Base-by-base conservation (phyloP, 225 moss, liverwort and hornwort genomes). In the Pleurozium schreberi region DNA sequence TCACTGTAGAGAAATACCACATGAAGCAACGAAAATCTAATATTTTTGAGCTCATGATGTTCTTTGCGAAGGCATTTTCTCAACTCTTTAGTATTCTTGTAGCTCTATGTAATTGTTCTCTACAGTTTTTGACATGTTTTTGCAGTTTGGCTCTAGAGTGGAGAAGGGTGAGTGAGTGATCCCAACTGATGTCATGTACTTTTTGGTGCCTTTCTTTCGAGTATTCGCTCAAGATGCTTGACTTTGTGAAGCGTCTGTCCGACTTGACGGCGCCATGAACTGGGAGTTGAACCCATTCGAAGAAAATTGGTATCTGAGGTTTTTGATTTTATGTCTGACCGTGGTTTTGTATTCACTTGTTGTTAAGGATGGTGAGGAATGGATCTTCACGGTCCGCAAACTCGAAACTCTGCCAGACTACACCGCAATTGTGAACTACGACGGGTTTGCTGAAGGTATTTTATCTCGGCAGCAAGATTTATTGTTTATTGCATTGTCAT, bases 301-400 rank as follows among this genome's bases (percentile, higher is more conserved):
- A 78, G 77, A 77, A 42, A 36, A 43, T 25, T 34, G 53, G n/a
- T 57, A 78, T 84, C 18, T 58, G 55, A 78, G 60, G 18, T 14
- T 75, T 75, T 58, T 76, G 53, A 47, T 88, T n/a, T n/a, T 36
- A 43, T 71, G 27, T 42, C 62, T 85, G 73, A 81, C 86, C 14
- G 36, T 70, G 52, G 53, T 55, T 82, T 67, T 84, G 55, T 60
- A 43, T 82, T 63, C 53, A 11, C 43, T 83, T 80, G 74, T n/a
- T 87, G 84, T 55, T 36, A 93, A 98, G 96, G 97, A 97, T 89
- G 96, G 96, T 30, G 96, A 99, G 91, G 96, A 96, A 63, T 99
- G 99, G 99, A 94, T 91, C 42, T 99, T 97, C 84, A 99, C 99
- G 36, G 99, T 99, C 23, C 96, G 99, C 66, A 96, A 95, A 91